Percentiles rank a stretch among this genome's conserved stretches.
Evolutionary conservation across 1,284 basidiomycete species (phyloP).

Genomic region (Exobasidium rhododendri): DNA sequence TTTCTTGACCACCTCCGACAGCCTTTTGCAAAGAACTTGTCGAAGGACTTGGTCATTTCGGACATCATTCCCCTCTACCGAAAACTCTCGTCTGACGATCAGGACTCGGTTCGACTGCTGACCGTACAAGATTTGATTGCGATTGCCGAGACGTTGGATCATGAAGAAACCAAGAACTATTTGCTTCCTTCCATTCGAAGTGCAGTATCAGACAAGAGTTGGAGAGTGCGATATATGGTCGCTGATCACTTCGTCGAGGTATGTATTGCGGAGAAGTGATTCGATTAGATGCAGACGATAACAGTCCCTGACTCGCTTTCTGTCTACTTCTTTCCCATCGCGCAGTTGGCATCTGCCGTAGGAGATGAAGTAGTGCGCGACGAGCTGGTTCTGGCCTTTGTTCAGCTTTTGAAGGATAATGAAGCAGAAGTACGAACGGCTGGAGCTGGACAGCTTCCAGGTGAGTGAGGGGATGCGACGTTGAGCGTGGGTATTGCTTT

Average conservation of each 20-base stretch:
- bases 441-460: conserved; percentile 91
- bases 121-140: conserved; percentile 95
- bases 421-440: conserved; percentile 98
- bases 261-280: neutral
- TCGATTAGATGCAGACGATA: neutral
- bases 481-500: neutral
- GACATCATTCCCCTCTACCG: conserved; percentile 92
- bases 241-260: conserved; percentile 92
- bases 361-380: conserved; percentile 87
- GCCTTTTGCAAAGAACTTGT: conserved; percentile 52
- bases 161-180: conserved; percentile 85
- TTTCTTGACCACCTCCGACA: neutral
- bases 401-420: conserved; percentile 92
- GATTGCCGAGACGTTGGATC: conserved; percentile 77
- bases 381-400: conserved; percentile 88
- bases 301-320: neutral
- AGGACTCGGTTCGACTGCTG: conserved; percentile 92
- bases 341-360: conserved; percentile 74
- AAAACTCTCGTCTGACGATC: conserved; percentile 90
- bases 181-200: conserved; percentile 73
- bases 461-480: conserved; percentile 57
- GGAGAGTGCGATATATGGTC: conserved; percentile 98
- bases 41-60: conserved; percentile 60
- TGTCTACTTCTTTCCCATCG: neutral
- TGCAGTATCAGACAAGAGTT: conserved; percentile 92